These are phyloP conservation scores for Mitragyna speciosa DNA, from an alignment of 257 asterid species.

Conservation along the genomic window DNA sequence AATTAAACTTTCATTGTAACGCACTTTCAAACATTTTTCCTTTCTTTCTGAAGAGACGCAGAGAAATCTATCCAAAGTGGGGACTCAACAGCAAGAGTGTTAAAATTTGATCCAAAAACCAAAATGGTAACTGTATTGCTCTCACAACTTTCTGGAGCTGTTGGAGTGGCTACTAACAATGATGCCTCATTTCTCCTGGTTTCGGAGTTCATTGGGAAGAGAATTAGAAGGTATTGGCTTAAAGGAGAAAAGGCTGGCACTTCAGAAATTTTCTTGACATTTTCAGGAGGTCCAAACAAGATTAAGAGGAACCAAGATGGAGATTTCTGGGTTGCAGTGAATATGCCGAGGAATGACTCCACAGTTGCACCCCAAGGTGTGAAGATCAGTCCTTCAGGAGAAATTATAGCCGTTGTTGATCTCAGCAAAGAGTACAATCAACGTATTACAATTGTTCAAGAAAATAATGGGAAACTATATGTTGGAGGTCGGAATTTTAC, in stretches of 20 bases:
- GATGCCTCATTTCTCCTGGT: constrained; percentile 12
- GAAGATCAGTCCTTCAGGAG: background rate
- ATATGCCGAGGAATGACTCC: constrained; percentile 9
- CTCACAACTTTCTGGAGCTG: background rate
- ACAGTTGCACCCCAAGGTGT: constrained; percentile 9
- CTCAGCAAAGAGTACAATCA: background rate
- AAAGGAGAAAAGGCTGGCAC: constrained; percentile 9
- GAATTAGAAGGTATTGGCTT: constrained; percentile 9
- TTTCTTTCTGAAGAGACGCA: background rate
- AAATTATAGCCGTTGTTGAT: constrained; percentile 5
- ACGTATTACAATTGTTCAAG: background rate
- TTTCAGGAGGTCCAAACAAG: constrained; percentile 9
- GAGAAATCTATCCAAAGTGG: constrained; percentile 4
- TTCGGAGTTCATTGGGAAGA: background rate
- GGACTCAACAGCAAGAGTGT: constrained; percentile 17
- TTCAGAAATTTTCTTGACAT: background rate
- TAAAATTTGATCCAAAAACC: background rate
- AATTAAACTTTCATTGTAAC: background rate
- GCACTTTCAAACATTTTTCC: no score
- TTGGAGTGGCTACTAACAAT: background rate
- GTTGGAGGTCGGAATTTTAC: background rate
- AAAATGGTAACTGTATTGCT: background rate
- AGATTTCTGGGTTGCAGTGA: constrained; percentile 5
- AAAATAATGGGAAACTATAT: background rate
- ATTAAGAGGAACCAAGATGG: constrained; percentile 15